Conservation (phyloP, 2,329 filamentous ascomycete genomes). For the Fulvia fulva region DNA sequence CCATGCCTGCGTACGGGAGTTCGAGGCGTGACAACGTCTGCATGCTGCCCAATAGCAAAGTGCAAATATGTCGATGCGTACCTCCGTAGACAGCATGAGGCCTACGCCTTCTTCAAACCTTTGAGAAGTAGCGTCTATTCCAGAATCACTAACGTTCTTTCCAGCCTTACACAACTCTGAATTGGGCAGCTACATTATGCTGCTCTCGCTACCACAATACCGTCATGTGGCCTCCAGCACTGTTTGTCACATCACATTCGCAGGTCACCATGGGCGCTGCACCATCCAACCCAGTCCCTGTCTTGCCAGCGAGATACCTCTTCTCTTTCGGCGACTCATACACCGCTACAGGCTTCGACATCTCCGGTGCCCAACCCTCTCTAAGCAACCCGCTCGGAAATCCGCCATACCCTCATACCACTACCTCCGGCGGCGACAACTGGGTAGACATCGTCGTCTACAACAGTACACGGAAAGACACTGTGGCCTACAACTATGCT, state of each 20-base stretch:
- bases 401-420: conserved; percentile 3
- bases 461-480: not conserved
- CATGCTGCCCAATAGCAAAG: not conserved
- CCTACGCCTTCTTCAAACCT: not conserved
- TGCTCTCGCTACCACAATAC: not conserved
- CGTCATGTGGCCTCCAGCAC: not conserved
- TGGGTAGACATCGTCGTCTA: conserved; percentile 6
- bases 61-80: not conserved
- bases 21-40: not conserved
- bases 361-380: not conserved
- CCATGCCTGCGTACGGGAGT: not conserved
- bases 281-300: not conserved
- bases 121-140: not conserved
- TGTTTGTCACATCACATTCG: not conserved
- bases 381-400: conserved; percentile 4
- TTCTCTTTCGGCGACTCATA: conserved; percentile 1
- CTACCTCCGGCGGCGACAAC: conserved; percentile 7
- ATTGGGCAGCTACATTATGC: not conserved
- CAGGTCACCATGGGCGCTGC: not conserved
- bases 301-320: not conserved
- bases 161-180: not conserved
- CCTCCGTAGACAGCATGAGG: not conserved
- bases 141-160: not conserved
- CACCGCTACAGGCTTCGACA: not conserved
- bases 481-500: conserved; percentile 9